phyloP scores from a whole-genome alignment of 202 grass and related monocot genomes.

The Setaria italica region DNA sequence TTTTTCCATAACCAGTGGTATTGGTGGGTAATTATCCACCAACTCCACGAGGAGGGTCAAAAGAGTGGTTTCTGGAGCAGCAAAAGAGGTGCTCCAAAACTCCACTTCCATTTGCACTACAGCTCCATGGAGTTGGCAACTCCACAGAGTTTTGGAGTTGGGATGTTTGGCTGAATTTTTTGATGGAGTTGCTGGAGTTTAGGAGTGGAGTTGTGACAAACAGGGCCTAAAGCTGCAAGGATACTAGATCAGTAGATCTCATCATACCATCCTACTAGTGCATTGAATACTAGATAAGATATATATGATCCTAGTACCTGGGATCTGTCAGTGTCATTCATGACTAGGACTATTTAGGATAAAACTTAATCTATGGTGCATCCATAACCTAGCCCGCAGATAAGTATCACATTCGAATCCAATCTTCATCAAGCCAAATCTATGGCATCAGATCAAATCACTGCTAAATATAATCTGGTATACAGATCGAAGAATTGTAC shows the following conservation, averaged over 20 bases:
- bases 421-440: conserved; percentile 12
- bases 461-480: neutral
- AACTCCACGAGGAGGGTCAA: no score
- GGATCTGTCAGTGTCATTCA: conserved; percentile 14
- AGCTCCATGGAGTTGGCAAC: no score
- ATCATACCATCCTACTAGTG: neutral
- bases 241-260: neutral
- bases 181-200: no score
- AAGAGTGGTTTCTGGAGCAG: no score
- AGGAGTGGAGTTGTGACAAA: no score
- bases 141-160: no score
- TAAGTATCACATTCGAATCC: conserved; percentile 8
- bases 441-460: conserved; percentile 11
- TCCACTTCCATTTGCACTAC: no score
- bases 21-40: no score
- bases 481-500: conserved; percentile 9
- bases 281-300: neutral
- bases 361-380: neutral
- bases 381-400: neutral
- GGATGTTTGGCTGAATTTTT: no score
- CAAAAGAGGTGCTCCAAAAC: no score
- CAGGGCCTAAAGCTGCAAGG: neutral
- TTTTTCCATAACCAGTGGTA: no score
- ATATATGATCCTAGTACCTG: conserved; percentile 27
- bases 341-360: neutral